These are phyloP conservation scores for Stephanodiscus triporus DNA, from an alignment of 108 stramenopile genomes.

Conservation along the genomic window DNA sequence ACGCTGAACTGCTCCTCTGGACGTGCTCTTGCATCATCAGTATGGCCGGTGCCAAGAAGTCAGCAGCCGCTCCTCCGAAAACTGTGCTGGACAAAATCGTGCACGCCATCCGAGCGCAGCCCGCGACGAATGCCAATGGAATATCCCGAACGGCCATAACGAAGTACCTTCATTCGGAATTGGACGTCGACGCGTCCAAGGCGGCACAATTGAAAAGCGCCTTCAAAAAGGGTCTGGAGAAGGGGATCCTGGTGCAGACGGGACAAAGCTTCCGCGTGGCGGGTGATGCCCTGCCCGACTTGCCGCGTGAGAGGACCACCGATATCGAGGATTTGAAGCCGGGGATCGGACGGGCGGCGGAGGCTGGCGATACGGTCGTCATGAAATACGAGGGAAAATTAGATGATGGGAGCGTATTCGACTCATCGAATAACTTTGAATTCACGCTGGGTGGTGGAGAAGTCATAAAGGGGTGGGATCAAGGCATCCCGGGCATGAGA, in stretches of 20 bases:
- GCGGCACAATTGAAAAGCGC: constrained; percentile 60
- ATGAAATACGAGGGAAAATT: constrained; percentile 82
- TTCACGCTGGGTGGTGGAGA: constrained; percentile 84
- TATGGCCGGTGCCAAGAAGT: constrained; percentile 5
- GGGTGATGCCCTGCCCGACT: constrained; percentile 52
- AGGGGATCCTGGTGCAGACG: constrained; percentile 59
- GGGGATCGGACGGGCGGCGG: constrained; percentile 37
- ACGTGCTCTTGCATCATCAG: neutral
- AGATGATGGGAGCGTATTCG: constrained; percentile 71
- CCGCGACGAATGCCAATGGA: constrained; percentile 58
- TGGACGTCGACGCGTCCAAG: constrained; percentile 62
- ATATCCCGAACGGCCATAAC: constrained; percentile 65
- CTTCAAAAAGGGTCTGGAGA: constrained; percentile 71
- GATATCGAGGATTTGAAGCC: constrained; percentile 56
- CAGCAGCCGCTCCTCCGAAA: constrained; percentile 41
- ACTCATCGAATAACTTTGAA: constrained; percentile 63
- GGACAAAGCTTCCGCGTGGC: constrained; percentile 81
- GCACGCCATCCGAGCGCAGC: constrained; percentile 66
- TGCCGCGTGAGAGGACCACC: constrained; percentile 49
- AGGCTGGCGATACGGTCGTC: constrained; percentile 66
- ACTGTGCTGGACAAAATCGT: constrained; percentile 82
- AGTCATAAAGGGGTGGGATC: constrained; percentile 92
- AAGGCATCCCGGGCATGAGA: constrained; percentile 83
- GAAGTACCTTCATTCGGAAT: constrained; percentile 80
- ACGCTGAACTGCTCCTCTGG: too few species aligned